phyloP scores from a whole-genome alignment of 306 rosid genomes.

The Begonia fuchsioides region DNA sequence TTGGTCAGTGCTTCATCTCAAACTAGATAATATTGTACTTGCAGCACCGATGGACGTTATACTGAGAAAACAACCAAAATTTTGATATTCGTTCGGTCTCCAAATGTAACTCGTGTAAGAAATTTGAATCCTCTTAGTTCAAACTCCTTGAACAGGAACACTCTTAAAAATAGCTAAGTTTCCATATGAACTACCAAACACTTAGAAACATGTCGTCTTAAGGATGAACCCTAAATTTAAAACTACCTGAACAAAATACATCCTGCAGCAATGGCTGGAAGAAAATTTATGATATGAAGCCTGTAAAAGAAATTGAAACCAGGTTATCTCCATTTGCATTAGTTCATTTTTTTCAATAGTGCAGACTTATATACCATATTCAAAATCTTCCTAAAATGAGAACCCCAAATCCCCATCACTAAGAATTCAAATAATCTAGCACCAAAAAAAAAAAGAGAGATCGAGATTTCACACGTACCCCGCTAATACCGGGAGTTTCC shows the following conservation, averaged over 20 bases:
- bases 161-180: too few species aligned
- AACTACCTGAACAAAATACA: conserved; percentile 65
- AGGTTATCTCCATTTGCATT: background rate
- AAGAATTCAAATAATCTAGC: background rate
- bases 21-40: too few species aligned
- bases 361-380: conserved; percentile 33
- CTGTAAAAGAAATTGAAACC: conserved; percentile 23
- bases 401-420: conserved; percentile 6
- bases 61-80: too few species aligned
- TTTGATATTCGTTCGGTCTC: too few species aligned
- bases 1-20: too few species aligned
- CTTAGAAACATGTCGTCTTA: too few species aligned
- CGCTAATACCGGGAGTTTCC: conserved; percentile 40
- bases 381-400: conserved; percentile 68
- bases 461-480: conserved; percentile 18
- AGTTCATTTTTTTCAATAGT: too few species aligned
- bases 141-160: too few species aligned
- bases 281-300: conserved; percentile 75
- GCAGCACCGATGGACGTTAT: too few species aligned
- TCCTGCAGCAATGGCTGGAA: conserved; percentile 73
- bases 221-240: background rate
- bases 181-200: too few species aligned
- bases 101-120: too few species aligned
- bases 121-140: too few species aligned
- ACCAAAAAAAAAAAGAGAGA: background rate